These are phyloP conservation scores for Plasmodium blacklocki DNA, from an alignment of 169 alveolate genomes.

Conservation along the genomic window DNA sequence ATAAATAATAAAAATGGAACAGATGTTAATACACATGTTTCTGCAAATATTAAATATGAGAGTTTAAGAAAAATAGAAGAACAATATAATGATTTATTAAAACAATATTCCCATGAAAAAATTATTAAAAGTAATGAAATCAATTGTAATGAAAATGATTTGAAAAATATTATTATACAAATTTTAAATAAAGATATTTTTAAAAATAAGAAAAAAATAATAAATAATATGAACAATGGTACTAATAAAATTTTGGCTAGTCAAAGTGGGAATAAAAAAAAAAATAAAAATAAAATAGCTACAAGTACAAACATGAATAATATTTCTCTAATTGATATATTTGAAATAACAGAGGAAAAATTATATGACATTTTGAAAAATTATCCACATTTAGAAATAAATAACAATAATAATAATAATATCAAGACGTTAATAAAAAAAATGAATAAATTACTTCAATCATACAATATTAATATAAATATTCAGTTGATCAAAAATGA, in stretches of 20 bases:
- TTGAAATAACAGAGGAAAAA: conserved; percentile 30
- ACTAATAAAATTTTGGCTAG: too few species aligned
- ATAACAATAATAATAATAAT: neutral
- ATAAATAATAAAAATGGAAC: neutral
- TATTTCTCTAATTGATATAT: conserved; percentile 10
- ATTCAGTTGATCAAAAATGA: conserved; percentile 3
- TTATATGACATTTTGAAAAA: conserved; percentile 23
- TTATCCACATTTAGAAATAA: neutral
- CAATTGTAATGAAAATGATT: conserved; percentile 9
- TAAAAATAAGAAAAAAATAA: neutral
- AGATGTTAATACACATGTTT: neutral
- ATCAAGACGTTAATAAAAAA: conserved; percentile 4
- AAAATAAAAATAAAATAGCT: conserved; percentile 2
- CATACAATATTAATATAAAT: conserved; percentile 6
- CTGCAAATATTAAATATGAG: conserved; percentile 7
- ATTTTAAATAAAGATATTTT: conserved; percentile 30
- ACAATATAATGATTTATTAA: conserved; percentile 22
- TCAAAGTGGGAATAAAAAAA: conserved; percentile 2
- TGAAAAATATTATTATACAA: conserved; percentile 34
- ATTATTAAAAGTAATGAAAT: neutral
- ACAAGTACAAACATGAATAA: neutral
- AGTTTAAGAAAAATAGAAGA: conserved; percentile 27
- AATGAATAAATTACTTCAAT: conserved; percentile 40
- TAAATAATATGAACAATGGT: neutral
- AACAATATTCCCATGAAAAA: conserved; percentile 2